phyloP scores from a whole-genome alignment of 768 basidiomycete species.

The Rubroboletus satanas region DNA sequence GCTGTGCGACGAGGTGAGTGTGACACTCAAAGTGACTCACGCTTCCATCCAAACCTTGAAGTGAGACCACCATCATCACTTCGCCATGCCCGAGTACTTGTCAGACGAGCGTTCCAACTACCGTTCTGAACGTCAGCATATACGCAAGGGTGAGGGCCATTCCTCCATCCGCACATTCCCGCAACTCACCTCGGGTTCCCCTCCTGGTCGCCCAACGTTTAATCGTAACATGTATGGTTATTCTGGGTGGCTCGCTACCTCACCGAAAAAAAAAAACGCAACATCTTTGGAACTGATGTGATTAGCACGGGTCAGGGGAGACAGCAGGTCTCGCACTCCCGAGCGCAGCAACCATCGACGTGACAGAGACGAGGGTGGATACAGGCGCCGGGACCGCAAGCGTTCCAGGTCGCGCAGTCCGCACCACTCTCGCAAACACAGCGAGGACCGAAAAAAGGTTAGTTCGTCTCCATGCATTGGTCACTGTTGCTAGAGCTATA shows the following conservation, averaged over 20 bases:
- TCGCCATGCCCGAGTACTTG: conserved; percentile 12
- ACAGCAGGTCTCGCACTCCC: conserved; percentile 27
- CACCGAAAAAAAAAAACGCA: conserved; percentile 1
- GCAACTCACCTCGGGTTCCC: conserved; percentile 20
- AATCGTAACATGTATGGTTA: conserved; percentile 5
- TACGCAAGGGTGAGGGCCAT: conserved; percentile 25
- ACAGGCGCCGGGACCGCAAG: conserved; percentile 4
- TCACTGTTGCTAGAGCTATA: neutral
- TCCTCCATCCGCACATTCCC: neutral
- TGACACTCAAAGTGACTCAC: neutral
- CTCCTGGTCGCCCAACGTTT: conserved; percentile 25
- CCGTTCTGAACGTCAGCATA: conserved; percentile 8
- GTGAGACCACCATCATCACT: neutral
- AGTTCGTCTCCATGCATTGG: neutral
- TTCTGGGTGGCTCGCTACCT: conserved; percentile 15
- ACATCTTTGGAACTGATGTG: neutral
- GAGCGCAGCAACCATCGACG: conserved; percentile 3
- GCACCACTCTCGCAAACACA: neutral
- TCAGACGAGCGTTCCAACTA: conserved; percentile 6
- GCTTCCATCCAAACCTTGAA: neutral
- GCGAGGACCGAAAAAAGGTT: conserved; percentile 8
- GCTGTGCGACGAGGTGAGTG: neutral
- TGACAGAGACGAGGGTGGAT: conserved; percentile 10
- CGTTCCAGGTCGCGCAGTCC: conserved; percentile 27
- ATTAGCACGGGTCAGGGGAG: conserved; percentile 18